Conservation (phyloP, 2,329 filamentous ascomycete species). For the Basipetospora chlamydospora region DNA sequence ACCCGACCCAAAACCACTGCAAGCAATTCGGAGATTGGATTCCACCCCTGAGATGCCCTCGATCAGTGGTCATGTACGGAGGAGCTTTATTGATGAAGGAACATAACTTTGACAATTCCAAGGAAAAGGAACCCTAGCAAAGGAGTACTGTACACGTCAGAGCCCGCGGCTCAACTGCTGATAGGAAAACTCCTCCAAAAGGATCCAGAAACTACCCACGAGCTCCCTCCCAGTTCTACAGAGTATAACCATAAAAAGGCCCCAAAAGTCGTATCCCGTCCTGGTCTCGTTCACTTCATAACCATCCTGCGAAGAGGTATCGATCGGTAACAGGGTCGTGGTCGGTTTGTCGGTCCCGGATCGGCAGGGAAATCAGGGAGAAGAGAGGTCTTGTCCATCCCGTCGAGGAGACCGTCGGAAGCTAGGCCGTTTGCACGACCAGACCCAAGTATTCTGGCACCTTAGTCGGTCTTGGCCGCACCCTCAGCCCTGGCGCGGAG, state of each 20-base stretch:
- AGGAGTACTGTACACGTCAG: too few species aligned
- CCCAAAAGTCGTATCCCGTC: not conserved
- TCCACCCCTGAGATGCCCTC: too few species aligned
- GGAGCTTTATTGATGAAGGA: too few species aligned
- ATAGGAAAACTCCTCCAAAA: too few species aligned
- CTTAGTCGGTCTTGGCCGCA: conserved; percentile 54
- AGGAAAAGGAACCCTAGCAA: too few species aligned
- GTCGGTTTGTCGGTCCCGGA: not conserved
- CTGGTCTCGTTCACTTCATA: not conserved
- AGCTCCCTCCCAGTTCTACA: not conserved
- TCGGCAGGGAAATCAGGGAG: not conserved
- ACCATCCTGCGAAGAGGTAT: too few species aligned
- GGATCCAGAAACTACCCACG: not conserved
- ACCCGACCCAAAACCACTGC: too few species aligned
- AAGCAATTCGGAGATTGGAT: too few species aligned
- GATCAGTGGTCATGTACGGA: too few species aligned
- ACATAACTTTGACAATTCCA: too few species aligned
- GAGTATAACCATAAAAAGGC: not conserved
- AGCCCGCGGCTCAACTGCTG: too few species aligned
- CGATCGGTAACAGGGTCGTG: not conserved
- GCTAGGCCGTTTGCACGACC: not conserved
- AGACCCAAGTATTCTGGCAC: not conserved
- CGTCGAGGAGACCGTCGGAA: not conserved
- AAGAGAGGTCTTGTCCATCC: not conserved
- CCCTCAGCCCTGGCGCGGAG: conserved; percentile 80